These are phyloP conservation scores for Penicillium argentinense DNA, from an alignment of 495 filamentous ascomycete species.

Conservation along the genomic window DNA sequence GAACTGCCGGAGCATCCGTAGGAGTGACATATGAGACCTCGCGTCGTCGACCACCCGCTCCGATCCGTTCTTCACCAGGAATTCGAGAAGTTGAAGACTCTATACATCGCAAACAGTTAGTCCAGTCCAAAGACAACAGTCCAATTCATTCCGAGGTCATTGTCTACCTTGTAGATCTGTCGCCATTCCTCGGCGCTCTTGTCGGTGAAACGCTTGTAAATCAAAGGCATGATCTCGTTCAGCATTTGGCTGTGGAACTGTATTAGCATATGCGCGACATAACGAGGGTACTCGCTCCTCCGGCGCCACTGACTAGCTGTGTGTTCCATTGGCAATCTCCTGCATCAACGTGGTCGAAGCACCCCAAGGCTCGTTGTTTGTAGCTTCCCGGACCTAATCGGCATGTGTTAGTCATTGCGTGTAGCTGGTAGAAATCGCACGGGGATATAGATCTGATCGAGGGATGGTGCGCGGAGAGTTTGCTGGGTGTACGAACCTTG, in stretches of 20 bases:
- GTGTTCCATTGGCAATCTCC: conserved; percentile 96
- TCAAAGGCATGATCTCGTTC: conserved; percentile 99
- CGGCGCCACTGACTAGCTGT: conserved; percentile 79
- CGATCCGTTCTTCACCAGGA: conserved; percentile 96
- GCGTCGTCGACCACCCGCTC: conserved; percentile 98
- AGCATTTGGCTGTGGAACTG: conserved; percentile 72
- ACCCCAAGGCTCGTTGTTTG: conserved; percentile 97
- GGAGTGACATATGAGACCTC: conserved; percentile 85
- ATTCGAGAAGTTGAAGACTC: conserved; percentile 93
- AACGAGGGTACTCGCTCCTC: background rate
- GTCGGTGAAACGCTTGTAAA: conserved; percentile 98
- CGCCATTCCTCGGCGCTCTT: conserved; percentile 98
- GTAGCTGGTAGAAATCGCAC: background rate
- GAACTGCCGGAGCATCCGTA: conserved; percentile 99
- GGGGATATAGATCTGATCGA: background rate
- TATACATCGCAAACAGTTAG: conserved; percentile 21
- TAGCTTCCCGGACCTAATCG: conserved; percentile 83
- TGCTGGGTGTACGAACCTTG: conserved; percentile 62
- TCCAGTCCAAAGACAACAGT: background rate
- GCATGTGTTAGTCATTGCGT: conserved; percentile 19
- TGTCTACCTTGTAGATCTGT: conserved; percentile 99
- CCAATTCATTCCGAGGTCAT: background rate
- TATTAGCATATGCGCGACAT: conserved; percentile 16
- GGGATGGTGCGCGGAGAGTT: conserved; percentile 8
- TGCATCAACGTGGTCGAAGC: conserved; percentile 89